Percentiles rank a stretch among this genome's conserved stretches.
Conservation (phyloP, 208 protist species). For the Leishmania gerbilli region DNA sequence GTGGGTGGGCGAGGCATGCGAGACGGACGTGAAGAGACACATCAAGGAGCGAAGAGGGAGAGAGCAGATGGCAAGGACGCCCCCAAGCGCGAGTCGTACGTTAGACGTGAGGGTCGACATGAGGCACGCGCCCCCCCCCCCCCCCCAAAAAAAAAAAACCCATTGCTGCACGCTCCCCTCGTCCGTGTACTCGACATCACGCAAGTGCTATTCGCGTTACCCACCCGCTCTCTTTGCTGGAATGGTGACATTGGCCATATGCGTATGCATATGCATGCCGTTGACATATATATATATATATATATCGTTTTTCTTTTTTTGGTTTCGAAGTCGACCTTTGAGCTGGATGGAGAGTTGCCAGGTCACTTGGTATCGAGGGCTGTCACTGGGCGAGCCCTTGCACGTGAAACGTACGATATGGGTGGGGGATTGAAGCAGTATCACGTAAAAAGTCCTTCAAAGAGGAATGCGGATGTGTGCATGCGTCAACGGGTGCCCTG, state of each 20-base stretch:
- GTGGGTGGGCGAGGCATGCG: background rate
- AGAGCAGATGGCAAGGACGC: background rate
- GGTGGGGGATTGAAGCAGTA: background rate
- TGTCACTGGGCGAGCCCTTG: background rate
- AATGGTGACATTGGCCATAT: background rate
- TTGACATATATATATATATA: background rate
- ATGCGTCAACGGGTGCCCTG: background rate
- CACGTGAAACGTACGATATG: background rate
- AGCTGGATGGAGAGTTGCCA: background rate
- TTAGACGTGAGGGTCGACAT: background rate
- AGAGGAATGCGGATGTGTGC: background rate
- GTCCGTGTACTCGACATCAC: background rate
- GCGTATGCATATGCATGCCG: background rate
- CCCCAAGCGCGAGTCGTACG: background rate
- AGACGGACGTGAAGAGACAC: background rate
- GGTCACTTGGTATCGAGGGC: background rate
- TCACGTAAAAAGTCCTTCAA: slow-evolving; percentile 7
- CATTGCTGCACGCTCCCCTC: background rate
- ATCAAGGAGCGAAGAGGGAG: background rate
- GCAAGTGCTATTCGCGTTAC: background rate
- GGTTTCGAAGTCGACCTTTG: background rate
- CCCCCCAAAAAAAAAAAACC: background rate
- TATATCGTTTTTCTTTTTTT: background rate
- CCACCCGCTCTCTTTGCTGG: background rate
- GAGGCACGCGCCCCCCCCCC: background rate